These are phyloP conservation scores for Dimargaris cristalligena DNA, from an alignment of 192 early-diverging fungal species.

Conservation along the genomic window DNA sequence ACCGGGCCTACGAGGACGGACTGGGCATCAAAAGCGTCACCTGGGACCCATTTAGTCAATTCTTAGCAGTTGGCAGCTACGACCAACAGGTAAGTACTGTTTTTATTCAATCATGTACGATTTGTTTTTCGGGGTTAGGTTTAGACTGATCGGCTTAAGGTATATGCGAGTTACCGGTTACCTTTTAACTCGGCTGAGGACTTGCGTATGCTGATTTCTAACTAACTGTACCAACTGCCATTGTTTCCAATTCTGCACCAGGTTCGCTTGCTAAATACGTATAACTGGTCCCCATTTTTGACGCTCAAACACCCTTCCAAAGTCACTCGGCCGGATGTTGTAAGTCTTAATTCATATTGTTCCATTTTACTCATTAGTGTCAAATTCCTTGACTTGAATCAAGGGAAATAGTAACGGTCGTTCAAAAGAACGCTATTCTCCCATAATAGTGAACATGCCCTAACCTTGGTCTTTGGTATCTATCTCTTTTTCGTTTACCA, in stretches of 20 bases:
- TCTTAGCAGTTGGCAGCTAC: conserved; percentile 71
- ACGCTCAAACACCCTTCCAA: conserved; percentile 40
- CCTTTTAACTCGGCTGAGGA: no score
- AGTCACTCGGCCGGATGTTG: conserved; percentile 16
- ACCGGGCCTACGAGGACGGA: conserved; percentile 34
- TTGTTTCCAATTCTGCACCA: no score
- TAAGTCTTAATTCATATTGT: background rate
- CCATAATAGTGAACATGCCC: background rate
- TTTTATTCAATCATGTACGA: background rate
- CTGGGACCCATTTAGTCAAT: conserved; percentile 62
- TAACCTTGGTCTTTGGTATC: no score
- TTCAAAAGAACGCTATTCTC: conserved; percentile 7
- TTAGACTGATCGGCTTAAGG: no score
- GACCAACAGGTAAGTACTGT: conserved; percentile 51
- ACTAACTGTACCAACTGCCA: no score
- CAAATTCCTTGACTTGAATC: no score
- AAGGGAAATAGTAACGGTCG: background rate
- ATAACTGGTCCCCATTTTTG: conserved; percentile 47
- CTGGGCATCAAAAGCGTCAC: conserved; percentile 57
- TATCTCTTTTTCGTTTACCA: no score
- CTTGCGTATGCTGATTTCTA: no score
- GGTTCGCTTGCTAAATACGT: conserved; percentile 51
- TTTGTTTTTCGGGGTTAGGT: no score
- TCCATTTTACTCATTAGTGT: background rate
- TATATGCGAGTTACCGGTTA: no score